These are phyloP conservation scores for Bertia moriformis DNA, from an alignment of 2,329 filamentous ascomycete species.

Conservation along the genomic window DNA sequence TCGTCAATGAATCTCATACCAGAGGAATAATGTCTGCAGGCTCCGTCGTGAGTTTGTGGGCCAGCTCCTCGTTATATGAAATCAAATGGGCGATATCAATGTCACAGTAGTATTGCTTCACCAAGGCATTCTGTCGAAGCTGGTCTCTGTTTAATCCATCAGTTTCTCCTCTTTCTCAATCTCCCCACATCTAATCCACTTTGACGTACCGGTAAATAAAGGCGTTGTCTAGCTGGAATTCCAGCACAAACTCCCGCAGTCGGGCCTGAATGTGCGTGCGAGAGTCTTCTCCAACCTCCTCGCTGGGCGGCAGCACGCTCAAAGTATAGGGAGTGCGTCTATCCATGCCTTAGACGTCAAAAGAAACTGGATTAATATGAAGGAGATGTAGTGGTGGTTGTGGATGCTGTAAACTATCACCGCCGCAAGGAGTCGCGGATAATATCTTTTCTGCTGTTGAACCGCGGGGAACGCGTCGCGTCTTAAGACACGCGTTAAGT, in stretches of 20 bases:
- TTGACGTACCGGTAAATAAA: constrained; percentile 76
- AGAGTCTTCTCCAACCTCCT: constrained; percentile 52
- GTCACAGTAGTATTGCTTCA: constrained; percentile 92
- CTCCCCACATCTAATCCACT: constrained; percentile 1
- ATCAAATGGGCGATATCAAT: constrained; percentile 92
- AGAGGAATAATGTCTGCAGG: constrained; percentile 86
- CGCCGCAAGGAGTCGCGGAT: not conserved
- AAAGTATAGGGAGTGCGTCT: constrained; percentile 74
- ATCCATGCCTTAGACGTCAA: constrained; percentile 50
- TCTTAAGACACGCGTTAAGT: constrained; percentile 6
- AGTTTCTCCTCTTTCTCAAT: constrained; percentile 4
- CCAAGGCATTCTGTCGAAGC: constrained; percentile 80
- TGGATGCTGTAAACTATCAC: not conserved
- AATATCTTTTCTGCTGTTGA: not conserved
- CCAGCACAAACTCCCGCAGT: constrained; percentile 80
- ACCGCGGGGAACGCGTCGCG: constrained; percentile 3
- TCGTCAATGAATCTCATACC: constrained; percentile 30
- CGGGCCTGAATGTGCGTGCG: constrained; percentile 61
- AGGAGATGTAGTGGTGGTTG: no score
- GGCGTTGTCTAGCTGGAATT: constrained; percentile 83
- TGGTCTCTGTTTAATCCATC: constrained; percentile 60
- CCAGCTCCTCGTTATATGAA: constrained; percentile 88
- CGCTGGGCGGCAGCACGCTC: constrained; percentile 60
- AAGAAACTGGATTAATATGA: not conserved
- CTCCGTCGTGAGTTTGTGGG: constrained; percentile 75